Percentiles rank a stretch among this genome's conserved stretches.
Conservation (phyloP, 208 protist species). For the Acanthamoeba royreba region DNA sequence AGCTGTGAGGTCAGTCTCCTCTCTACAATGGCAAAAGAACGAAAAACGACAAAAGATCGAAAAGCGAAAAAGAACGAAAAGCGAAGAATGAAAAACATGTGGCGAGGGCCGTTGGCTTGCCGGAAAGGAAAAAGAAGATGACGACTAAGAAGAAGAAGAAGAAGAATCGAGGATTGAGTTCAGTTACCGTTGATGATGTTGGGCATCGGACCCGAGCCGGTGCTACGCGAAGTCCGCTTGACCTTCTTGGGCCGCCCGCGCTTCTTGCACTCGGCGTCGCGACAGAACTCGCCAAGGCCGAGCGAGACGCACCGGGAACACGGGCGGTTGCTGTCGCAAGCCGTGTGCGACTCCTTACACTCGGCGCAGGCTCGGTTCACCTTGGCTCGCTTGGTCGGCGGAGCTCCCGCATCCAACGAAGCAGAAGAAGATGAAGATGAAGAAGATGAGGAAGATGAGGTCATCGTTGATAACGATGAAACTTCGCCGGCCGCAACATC, state of each 20-base stretch:
- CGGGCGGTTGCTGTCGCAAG: neutral
- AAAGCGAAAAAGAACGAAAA: neutral
- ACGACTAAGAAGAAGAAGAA: no score
- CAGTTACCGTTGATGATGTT: neutral
- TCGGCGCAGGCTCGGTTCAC: neutral
- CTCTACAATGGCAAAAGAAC: no score
- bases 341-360: slow-evolving; percentile 30
- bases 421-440: neutral
- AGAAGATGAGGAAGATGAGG: no score
- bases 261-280: slow-evolving; percentile 26
- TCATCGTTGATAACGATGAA: no score
- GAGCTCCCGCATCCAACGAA: neutral
- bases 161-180: no score
- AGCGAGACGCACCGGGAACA: slow-evolving; percentile 14
- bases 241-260: neutral
- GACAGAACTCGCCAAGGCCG: neutral
- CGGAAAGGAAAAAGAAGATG: neutral
- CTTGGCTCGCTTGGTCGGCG: neutral
- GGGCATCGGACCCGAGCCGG: neutral
- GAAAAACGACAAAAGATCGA: neutral
- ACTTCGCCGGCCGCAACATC: no score
- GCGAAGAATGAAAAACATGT: neutral
- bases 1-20: no score
- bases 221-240: neutral
- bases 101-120: no score